Evolutionary conservation across 352 stramenopile species (phyloP).

Genomic region (Globisporangium uncinulatum): DNA sequence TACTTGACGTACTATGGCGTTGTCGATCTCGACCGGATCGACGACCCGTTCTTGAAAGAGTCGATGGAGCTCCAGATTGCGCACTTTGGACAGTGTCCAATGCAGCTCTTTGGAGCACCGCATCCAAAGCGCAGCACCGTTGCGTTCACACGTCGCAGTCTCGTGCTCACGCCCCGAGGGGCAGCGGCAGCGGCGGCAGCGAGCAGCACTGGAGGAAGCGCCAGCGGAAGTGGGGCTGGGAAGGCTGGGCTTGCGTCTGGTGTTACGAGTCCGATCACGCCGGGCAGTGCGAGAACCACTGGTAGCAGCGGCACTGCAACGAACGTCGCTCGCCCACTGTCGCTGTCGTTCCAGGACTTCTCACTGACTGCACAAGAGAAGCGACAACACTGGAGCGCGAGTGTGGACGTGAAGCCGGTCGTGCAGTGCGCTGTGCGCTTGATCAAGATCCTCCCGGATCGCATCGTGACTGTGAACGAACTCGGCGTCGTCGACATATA

Average conservation of each 20-base stretch:
- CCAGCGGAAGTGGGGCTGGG: conserved; percentile 1
- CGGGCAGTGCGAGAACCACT: not conserved
- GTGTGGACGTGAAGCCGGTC: conserved; percentile 55
- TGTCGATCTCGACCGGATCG: conserved; percentile 96
- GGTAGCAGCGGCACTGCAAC: conserved; percentile 3
- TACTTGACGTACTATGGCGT: conserved; percentile 91
- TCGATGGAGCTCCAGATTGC: conserved; percentile 98
- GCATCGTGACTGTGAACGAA: conserved; percentile 77
- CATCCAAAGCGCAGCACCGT: conserved; percentile 62
- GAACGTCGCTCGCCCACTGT: conserved; percentile 44
- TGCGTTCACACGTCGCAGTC: conserved; percentile 17
- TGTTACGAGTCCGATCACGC: conserved; percentile 11
- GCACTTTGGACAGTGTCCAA: conserved; percentile 98
- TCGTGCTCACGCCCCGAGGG: conserved; percentile 6
- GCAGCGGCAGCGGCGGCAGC: conserved; percentile 8
- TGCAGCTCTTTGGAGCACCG: conserved; percentile 88
- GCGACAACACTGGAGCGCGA: conserved; percentile 49
- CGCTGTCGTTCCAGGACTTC: conserved; percentile 58
- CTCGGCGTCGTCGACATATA: conserved; percentile 83
- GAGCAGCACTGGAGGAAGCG: conserved; percentile 1
- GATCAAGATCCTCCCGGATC: conserved; percentile 72
- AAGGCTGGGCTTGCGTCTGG: conserved; percentile 1
- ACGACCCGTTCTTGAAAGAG: conserved; percentile 90
- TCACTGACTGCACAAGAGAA: conserved; percentile 48
- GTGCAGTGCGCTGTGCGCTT: conserved; percentile 45